These are phyloP conservation scores for Cercospora zeae-maydis DNA, from an alignment of 2,329 filamentous ascomycete species.

Conservation along the genomic window DNA sequence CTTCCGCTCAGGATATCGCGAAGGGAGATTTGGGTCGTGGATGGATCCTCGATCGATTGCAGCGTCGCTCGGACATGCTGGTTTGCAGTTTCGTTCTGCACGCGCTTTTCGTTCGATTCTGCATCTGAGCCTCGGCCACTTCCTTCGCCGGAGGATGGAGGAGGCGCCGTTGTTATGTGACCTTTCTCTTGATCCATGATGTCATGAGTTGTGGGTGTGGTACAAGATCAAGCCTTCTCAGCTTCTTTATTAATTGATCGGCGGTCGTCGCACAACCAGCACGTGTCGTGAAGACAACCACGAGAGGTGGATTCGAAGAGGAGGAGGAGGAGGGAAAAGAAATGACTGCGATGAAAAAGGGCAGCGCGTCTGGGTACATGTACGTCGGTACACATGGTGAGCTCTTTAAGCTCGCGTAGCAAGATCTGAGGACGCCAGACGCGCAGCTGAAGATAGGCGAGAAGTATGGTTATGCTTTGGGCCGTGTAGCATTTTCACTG, in stretches of 20 bases:
- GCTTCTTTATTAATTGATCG: neutral
- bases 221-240: neutral
- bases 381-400: neutral
- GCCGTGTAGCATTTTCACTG: neutral
- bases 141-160: neutral
- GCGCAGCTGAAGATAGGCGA: conserved; percentile 2
- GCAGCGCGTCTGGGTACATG: neutral
- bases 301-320: neutral
- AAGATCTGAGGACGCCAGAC: neutral
- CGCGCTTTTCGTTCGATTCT: neutral
- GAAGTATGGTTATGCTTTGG: neutral
- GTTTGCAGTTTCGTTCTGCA: neutral
- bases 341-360: neutral
- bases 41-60: neutral
- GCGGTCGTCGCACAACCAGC: neutral
- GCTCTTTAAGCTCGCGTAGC: conserved; percentile 2
- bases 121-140: neutral
- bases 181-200: conserved; percentile 2
- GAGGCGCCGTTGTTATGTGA: neutral
- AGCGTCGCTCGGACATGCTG: conserved; percentile 2
- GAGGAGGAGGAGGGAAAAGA: neutral
- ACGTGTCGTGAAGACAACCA: neutral
- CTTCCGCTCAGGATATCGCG: conserved; percentile 10
- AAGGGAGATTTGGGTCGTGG: conserved; percentile 9
- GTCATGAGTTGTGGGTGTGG: neutral